These are phyloP conservation scores for Annulohypoxylon bovei DNA, from an alignment of 495 filamentous ascomycete genomes.

Conservation along the genomic window DNA sequence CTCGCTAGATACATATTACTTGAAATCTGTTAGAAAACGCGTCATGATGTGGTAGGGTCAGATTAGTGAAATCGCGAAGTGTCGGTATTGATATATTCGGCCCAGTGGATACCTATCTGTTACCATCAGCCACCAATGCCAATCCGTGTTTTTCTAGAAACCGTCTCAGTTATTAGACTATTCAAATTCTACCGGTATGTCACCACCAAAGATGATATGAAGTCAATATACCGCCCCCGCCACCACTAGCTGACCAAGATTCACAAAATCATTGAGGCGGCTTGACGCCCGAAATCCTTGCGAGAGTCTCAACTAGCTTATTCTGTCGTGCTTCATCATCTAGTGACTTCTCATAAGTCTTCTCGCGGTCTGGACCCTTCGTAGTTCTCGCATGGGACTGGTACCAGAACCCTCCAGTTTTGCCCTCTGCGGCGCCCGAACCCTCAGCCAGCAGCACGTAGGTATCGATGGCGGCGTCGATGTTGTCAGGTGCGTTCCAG, in stretches of 20 bases:
- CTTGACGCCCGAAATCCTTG: conserved; percentile 27
- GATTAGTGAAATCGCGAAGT: too few species aligned
- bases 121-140: too few species aligned
- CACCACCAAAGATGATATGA: neutral
- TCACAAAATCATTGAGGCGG: conserved; percentile 12
- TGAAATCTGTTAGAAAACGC: too few species aligned
- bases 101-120: too few species aligned
- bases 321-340: conserved; percentile 41
- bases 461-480: conserved; percentile 56
- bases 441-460: conserved; percentile 60
- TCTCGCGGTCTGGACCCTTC: conserved; percentile 8
- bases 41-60: too few species aligned
- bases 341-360: conserved; percentile 18
- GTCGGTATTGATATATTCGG: too few species aligned
- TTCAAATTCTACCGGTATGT: too few species aligned
- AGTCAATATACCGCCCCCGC: too few species aligned
- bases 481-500: conserved; percentile 54
- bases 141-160: too few species aligned
- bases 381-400: conserved; percentile 19
- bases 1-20: too few species aligned
- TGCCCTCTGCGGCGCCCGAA: conserved; percentile 37
- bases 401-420: conserved; percentile 43
- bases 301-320: conserved; percentile 21
- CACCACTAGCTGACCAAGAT: neutral
- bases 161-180: too few species aligned